Base-by-base conservation (phyloP, 2,329 filamentous ascomycete species). In the Aureobasidium sp. region DNA sequence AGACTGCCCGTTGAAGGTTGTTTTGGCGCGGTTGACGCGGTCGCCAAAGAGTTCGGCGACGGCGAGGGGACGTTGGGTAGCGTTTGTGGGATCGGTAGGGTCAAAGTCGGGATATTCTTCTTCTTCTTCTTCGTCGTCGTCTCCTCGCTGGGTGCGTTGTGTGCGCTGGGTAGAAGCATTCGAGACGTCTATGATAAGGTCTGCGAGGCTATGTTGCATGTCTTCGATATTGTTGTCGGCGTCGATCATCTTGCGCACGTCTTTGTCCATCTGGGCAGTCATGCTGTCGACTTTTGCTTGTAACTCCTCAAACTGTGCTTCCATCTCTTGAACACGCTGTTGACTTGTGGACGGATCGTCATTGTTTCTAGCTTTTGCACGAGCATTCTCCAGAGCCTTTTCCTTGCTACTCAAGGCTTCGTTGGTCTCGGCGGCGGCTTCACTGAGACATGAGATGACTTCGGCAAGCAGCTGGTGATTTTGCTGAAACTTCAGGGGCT, bases 221-320 rank as follows among this genome's bases (percentile, higher is more conserved):
- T 71, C 68, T 60, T 77, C 71, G 15, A 82, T 70, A 63, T 75
- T 78, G 9, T 78, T 73, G 62, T 80, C 76, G 9, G 77, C 76
- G 71, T 89, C 86, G 63, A 88, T 81, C 53, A 84, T 71, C 14
- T 77, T 74, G 17, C 85, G 78, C 68, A 87, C 79, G 49, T 75
- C 77, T 68, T 79, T 76, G 66, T 89, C 86, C 68, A 87, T 76
- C 56, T 78, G 76, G 31, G 72, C 70, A 1, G 83, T 87, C 66
- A 83, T 73, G 3, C 72, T 70, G 17, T 79, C 74, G 2, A 85
- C 82, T 61, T 78, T 75, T 22, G 73, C 71, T 61, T 73, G 63
- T 60, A 77, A 66, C 33, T 75, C 70, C 11, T 72, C 70, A 49
- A 82, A 65, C 61, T 76, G 73, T 29, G 72, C 69, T 24, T 76